Evolutionary conservation across 345 rosid genomes (phyloP), one percentile per base, ranked within the genome.

Genomic region (Citrus inodora): DNA sequence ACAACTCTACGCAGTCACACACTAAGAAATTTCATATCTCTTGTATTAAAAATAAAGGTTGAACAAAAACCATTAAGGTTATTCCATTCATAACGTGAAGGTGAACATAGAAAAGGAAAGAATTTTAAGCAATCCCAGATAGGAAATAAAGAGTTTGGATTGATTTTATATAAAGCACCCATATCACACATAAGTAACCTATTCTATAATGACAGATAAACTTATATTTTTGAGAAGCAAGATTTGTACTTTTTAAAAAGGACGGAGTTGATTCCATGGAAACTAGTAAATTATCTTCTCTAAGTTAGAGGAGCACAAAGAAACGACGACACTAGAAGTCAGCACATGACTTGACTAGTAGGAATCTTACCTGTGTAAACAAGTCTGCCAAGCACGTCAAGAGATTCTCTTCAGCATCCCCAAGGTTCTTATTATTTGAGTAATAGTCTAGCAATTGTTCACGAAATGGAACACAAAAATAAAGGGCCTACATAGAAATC

Each of bases 391-490:
- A 86, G 87, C 99, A 96, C 2, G 98, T 94, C 90, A 96, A 86
- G 71, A 96, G 97, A 86, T 96, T 96, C 86, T 96, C 99, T 81
- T 94, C 99, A 22, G 89, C 92, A 78, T 94, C 99, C 21, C 86
- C 93, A 7, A 76, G 76, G 73, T 74, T 90, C 85, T 94, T 96
- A 81, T 88, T 89, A 78, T 81, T 92, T 30, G 92, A 87, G 79
- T 91, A 94, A 83, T 94, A 94, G n/a, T 96, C 99, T 42, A 96
- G 93, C 86, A 96, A 83, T 79, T 96, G 99, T 85, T 96, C 99
- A 40, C 99, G 99, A 87, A 96, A 96, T 30, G 98, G 98, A 74
- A 92, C 98, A 71, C 99, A 96, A 81, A 96, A 96, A 74, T 96
- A 96, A 81, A 96, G 98, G 38, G 99, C 99, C 99, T 96, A 90